phyloP scores from a whole-genome alignment of 805 yeast species.

The Candida namnaoensis region DNA sequence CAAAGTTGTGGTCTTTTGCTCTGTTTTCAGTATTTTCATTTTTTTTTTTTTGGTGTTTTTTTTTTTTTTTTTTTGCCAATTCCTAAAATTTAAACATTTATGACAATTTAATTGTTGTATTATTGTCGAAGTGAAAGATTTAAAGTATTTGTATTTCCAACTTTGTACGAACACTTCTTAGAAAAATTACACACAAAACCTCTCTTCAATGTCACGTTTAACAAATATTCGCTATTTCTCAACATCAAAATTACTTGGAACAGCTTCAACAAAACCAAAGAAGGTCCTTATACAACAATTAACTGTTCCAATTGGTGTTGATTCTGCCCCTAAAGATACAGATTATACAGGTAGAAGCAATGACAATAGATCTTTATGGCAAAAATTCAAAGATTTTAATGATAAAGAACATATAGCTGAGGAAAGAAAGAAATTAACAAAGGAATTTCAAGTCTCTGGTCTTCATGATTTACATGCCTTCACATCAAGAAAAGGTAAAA shows the following conservation, averaged over 20 bases:
- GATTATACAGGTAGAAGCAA: conserved; percentile 35
- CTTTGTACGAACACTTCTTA: no score
- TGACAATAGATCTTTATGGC: conserved; percentile 14
- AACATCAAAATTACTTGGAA: background rate
- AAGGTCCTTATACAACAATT: conserved; percentile 24
- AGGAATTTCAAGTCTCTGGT: conserved; percentile 61
- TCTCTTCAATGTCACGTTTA: no score
- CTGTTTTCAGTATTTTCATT: conserved; percentile 6
- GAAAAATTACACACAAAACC: no score
- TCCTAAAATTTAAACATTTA: no score
- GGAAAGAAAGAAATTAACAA: conserved; percentile 45
- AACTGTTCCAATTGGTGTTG: conserved; percentile 39
- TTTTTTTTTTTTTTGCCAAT: no score
- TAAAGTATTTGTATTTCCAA: no score
- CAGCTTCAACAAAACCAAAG: conserved; percentile 25
- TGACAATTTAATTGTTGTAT: no score
- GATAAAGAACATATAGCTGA: conserved; percentile 37
- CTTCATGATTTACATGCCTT: conserved; percentile 56
- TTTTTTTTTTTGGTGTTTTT: no score
- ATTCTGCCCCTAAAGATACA: conserved; percentile 24
- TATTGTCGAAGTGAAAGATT: no score
- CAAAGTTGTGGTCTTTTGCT: no score
- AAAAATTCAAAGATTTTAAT: conserved; percentile 36
- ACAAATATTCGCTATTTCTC: no score
- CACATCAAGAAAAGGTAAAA: conserved; percentile 73